phyloP scores from a whole-genome alignment of 495 filamentous ascomycete genomes.

The Penicillium desertorum region DNA sequence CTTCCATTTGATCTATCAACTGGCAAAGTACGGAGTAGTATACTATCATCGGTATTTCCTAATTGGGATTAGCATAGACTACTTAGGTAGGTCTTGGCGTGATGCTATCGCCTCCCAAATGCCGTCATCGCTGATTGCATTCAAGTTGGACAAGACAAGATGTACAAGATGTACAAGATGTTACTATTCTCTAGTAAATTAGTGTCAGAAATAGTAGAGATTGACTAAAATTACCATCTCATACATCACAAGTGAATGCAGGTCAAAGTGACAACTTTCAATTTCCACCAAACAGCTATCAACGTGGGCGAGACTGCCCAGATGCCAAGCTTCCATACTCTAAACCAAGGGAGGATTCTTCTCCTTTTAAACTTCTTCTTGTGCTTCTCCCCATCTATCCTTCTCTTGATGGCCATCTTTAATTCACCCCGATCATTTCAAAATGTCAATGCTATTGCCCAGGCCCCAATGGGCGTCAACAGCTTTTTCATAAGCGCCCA shows the following conservation, averaged over 20 bases:
- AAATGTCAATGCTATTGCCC: slow-evolving; percentile 43
- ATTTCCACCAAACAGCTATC: slow-evolving; percentile 8
- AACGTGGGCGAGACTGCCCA: slow-evolving; percentile 13
- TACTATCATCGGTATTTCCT: no score
- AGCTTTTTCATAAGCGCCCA: slow-evolving; percentile 38
- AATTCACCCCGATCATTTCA: slow-evolving; percentile 67
- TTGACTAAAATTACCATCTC: not conserved
- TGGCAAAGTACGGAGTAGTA: no score
- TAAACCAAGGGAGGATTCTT: not conserved
- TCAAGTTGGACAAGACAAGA: not conserved
- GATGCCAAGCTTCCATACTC: not conserved
- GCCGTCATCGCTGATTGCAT: not conserved
- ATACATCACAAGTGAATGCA: not conserved
- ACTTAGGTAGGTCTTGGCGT: slow-evolving; percentile 8
- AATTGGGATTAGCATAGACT: not conserved
- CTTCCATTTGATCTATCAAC: not conserved
- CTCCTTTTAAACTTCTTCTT: not conserved
- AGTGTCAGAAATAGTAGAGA: not conserved
- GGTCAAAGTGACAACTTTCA: not conserved
- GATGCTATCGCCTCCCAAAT: slow-evolving; percentile 4
- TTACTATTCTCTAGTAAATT: no score
- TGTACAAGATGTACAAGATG: not conserved
- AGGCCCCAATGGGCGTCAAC: slow-evolving; percentile 35
- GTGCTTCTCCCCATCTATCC: not conserved
- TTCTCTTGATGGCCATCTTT: slow-evolving; percentile 48